Percentiles rank a stretch among this genome's conserved stretches.
Evolutionary conservation across 169 alveolate genomes (phyloP).

Genomic region (Plasmodium knowlesi): DNA sequence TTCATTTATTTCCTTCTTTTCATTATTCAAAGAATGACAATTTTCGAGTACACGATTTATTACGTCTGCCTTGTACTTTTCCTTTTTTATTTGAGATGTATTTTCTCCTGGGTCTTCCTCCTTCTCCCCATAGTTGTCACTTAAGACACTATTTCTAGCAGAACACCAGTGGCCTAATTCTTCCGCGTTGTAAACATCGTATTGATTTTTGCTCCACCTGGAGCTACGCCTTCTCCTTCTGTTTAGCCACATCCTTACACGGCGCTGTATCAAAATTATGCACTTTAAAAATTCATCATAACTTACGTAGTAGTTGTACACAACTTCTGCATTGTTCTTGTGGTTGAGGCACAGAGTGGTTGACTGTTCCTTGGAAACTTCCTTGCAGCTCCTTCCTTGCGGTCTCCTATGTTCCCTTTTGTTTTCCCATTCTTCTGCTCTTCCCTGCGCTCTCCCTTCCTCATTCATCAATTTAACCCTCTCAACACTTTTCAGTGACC

Average conservation of each 20-base stretch:
- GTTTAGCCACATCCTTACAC: conserved; percentile 32
- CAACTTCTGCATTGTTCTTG: conserved; percentile 19
- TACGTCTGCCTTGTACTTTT: not conserved
- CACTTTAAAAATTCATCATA: conserved; percentile 6
- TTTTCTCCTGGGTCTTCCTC: not conserved
- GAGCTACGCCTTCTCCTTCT: conserved; percentile 1
- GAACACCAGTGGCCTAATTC: not conserved
- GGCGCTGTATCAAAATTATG: conserved; percentile 28
- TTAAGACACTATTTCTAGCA: not conserved
- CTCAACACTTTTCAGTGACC: not conserved
- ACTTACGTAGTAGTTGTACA: conserved; percentile 17
- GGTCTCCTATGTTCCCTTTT: no score
- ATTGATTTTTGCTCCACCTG: not conserved
- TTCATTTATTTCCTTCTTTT: not conserved
- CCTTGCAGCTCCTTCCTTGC: not conserved
- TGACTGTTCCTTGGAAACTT: not conserved
- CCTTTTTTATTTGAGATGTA: not conserved
- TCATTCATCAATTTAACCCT: not conserved
- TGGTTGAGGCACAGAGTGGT: conserved; percentile 27
- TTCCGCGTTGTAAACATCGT: not conserved
- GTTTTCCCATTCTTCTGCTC: no score
- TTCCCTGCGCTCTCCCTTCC: not conserved
- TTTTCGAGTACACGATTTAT: not conserved
- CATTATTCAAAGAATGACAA: not conserved
- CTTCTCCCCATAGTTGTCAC: not conserved